phyloP scores from a whole-genome alignment of 2,329 filamentous ascomycete species.

The Tolypocladium sp. region DNA sequence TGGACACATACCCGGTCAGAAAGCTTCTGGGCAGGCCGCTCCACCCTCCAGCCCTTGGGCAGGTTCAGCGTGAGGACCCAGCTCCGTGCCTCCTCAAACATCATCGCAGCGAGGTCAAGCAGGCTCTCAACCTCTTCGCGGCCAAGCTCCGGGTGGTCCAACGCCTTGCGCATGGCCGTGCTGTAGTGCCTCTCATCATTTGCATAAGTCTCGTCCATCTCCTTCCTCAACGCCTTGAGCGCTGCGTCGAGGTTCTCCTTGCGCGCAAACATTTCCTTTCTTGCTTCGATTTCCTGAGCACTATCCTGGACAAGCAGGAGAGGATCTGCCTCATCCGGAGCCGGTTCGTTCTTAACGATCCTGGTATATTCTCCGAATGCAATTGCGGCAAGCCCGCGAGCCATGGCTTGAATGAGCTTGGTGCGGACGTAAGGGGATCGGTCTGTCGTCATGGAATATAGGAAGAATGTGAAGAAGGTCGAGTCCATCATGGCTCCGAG shows the following conservation, averaged over 20 bases:
- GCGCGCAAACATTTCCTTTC: conserved; percentile 53
- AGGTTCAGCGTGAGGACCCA: conserved; percentile 32
- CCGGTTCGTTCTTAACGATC: conserved; percentile 28
- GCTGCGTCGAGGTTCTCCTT: conserved; percentile 55
- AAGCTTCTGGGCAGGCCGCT: conserved; percentile 24
- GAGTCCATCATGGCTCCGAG: conserved; percentile 51
- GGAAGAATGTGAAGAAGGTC: conserved; percentile 44
- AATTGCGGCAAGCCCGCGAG: conserved; percentile 50
- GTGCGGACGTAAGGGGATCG: conserved; percentile 54
- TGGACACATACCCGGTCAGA: conserved; percentile 22
- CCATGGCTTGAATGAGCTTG: conserved; percentile 49
- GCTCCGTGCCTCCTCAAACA: conserved; percentile 34
- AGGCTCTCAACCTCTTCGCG: conserved; percentile 32
- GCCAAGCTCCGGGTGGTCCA: conserved; percentile 28
- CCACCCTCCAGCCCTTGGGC: conserved; percentile 31
- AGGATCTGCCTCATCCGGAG: conserved; percentile 25
- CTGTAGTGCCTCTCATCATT: conserved; percentile 28
- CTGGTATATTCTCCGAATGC: conserved; percentile 53
- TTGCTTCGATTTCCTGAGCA: conserved; percentile 44
- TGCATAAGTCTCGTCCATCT: conserved; percentile 33
- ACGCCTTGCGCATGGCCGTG: conserved; percentile 32
- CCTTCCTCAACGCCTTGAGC: conserved; percentile 30
- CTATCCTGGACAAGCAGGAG: conserved; percentile 33
- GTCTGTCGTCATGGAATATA: conserved; percentile 52
- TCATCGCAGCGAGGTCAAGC: conserved; percentile 34